A percentile compares a stretch with the other conserved stretches of the same genome.
Conservation (phyloP, 1,139 yeast genomes). For the Saccharomyces hybrid region DNA sequence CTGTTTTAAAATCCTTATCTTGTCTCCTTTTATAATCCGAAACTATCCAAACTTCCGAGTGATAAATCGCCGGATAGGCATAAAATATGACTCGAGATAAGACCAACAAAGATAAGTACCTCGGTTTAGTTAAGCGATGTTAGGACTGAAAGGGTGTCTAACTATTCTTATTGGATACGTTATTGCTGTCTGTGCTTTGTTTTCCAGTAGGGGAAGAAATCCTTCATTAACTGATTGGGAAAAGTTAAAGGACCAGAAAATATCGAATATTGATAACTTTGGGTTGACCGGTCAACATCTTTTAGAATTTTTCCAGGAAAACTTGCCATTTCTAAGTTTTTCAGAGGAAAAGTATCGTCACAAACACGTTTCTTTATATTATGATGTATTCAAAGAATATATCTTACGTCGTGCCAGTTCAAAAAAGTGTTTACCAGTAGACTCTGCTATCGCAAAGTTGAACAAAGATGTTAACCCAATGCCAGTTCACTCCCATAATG, state of each 20-base stretch:
- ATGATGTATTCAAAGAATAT: slow-evolving; percentile 12
- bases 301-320: background rate
- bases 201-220: background rate
- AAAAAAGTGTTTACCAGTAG: slow-evolving; percentile 9
- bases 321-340: background rate
- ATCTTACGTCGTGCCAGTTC: slow-evolving; percentile 3
- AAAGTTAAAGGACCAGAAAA: background rate
- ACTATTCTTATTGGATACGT: background rate
- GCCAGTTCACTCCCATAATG: slow-evolving; percentile 65
- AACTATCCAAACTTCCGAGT: background rate
- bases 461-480: slow-evolving; percentile 43
- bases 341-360: background rate
- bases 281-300: background rate
- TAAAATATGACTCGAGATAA: background rate
- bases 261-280: background rate
- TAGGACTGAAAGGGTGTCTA: background rate
- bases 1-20: background rate
- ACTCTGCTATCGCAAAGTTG: slow-evolving; percentile 24
- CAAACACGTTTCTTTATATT: slow-evolving; percentile 10
- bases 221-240: background rate
- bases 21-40: background rate
- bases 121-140: background rate
- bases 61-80: background rate
- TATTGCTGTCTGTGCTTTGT: background rate
- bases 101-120: background rate